phyloP scores from a whole-genome alignment of 2,329 filamentous ascomycete genomes.

The Colletotrichum tofieldiae region DNA sequence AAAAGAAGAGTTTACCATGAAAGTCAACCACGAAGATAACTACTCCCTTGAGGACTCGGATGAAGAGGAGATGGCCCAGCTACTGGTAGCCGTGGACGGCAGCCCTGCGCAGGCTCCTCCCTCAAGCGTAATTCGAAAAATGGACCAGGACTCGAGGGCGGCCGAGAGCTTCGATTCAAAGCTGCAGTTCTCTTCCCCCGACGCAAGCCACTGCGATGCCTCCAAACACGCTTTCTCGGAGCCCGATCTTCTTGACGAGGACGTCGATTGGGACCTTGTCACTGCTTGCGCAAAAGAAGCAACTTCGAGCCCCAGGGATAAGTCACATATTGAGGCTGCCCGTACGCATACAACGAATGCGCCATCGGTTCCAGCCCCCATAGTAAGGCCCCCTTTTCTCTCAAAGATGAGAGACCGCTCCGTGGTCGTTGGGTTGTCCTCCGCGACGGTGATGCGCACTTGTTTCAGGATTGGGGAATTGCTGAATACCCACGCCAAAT shows the following conservation, averaged over 20 bases:
- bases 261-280: slow-evolving; percentile 59
- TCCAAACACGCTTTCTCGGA: background rate
- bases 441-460: slow-evolving; percentile 64
- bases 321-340: slow-evolving; percentile 35
- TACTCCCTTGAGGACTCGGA: slow-evolving; percentile 21
- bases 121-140: background rate
- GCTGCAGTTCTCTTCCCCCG: background rate
- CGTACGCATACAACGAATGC: slow-evolving; percentile 30
- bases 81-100: background rate
- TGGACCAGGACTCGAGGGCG: background rate
- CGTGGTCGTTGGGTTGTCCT: slow-evolving; percentile 67
- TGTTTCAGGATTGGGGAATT: slow-evolving; percentile 78
- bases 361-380: slow-evolving; percentile 53
- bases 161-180: background rate
- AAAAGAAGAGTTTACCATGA: background rate
- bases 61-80: slow-evolving; percentile 19
- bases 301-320: background rate
- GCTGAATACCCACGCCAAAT: slow-evolving; percentile 60
- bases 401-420: slow-evolving; percentile 65
- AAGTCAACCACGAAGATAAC: slow-evolving; percentile 8
- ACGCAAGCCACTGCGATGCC: background rate
- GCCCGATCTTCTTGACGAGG: slow-evolving; percentile 54
- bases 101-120: background rate
- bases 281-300: background rate
- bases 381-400: slow-evolving; percentile 68